phyloP scores from a whole-genome alignment of 208 protist species.

The Wallacemonas collosoma region DNA sequence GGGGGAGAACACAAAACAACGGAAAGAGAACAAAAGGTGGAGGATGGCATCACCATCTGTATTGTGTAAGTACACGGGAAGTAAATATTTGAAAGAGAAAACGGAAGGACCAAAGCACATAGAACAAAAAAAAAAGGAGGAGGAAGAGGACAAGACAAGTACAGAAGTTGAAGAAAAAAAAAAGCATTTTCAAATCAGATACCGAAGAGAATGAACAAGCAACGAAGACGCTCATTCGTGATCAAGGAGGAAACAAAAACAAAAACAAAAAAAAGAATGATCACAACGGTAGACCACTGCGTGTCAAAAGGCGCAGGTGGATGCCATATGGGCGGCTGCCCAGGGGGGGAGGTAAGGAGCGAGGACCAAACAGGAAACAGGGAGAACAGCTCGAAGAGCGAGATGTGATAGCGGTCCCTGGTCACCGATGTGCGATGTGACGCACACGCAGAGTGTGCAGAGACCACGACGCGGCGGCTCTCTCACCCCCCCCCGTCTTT shows the following conservation, averaged over 20 bases:
- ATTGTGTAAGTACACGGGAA: too few species aligned
- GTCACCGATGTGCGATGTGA: too few species aligned
- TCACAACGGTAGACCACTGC: neutral
- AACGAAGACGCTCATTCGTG: neutral
- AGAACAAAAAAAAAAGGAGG: slow-evolving; percentile 6
- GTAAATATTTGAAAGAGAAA: neutral
- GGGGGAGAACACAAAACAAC: neutral
- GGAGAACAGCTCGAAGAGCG: too few species aligned
- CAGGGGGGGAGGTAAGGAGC: too few species aligned
- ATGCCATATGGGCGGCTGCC: too few species aligned
- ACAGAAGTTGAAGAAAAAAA: slow-evolving; percentile 15
- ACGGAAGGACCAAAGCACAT: neutral
- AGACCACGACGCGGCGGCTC: too few species aligned
- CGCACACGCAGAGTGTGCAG: too few species aligned
- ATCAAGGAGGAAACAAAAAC: slow-evolving; percentile 17
- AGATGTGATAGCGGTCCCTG: too few species aligned
- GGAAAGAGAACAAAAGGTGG: slow-evolving; percentile 2
- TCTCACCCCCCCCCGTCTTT: too few species aligned
- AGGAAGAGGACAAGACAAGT: neutral
- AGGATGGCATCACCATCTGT: neutral
- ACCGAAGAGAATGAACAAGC: neutral
- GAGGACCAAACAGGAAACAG: too few species aligned
- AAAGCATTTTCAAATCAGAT: slow-evolving; percentile 1
- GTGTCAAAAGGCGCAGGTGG: too few species aligned
- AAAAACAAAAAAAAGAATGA: slow-evolving; percentile 21